These are phyloP conservation scores for Crotalaria pallida DNA, from an alignment of 306 rosid genomes.

Conservation along the genomic window DNA sequence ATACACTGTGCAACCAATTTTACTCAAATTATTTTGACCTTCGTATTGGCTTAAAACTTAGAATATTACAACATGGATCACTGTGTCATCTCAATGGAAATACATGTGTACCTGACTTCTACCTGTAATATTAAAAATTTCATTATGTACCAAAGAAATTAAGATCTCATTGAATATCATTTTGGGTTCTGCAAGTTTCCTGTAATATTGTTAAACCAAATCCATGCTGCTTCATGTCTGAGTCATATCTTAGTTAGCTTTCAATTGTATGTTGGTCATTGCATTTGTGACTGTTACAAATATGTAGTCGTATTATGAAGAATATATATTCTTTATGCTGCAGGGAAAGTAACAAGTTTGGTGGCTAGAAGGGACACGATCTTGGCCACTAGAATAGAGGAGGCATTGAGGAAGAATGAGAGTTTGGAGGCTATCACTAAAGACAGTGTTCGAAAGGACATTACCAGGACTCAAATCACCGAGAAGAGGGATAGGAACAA, in stretches of 20 bases:
- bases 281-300: neutral
- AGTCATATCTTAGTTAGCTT: conserved; percentile 1
- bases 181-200: neutral
- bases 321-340: conserved; percentile 5
- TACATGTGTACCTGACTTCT: neutral
- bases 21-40: neutral
- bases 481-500: conserved; percentile 47
- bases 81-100: neutral
- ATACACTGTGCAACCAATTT: neutral
- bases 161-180: neutral
- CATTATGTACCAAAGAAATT: neutral
- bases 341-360: conserved; percentile 97
- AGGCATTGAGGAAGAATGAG: conserved; percentile 86
- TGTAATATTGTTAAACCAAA: neutral
- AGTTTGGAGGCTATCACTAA: conserved; percentile 76
- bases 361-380: conserved; percentile 56
- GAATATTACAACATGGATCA: neutral
- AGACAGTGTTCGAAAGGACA: conserved; percentile 60
- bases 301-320: neutral
- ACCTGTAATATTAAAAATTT: neutral
- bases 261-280: neutral
- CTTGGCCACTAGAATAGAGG: conserved; percentile 76
- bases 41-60: neutral
- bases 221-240: neutral
- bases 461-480: conserved; percentile 51